Base-by-base conservation (phyloP, 2,329 filamentous ascomycete genomes). In the Coniochaeta sp. region DNA sequence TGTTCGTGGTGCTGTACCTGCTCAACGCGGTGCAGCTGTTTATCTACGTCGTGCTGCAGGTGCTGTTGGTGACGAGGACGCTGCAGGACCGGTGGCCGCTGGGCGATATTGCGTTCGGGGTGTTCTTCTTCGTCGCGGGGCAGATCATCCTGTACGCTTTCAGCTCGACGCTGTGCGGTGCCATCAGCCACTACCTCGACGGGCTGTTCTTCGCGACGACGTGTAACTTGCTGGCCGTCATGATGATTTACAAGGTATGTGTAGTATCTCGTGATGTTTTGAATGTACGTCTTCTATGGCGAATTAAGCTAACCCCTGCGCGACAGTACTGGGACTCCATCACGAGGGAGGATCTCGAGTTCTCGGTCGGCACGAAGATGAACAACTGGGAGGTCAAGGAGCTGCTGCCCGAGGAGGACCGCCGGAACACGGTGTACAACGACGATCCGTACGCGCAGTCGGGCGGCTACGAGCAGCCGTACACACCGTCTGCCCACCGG, bases 301-400 rank as follows among this genome's bases (percentile, higher is more conserved):
- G 34, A 36, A 14, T 42, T n/a, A n/a, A n/a, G 38, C 55, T 42
- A 44, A 57, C 55, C 30, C 17, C 2, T 3, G 4, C 26, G 14
- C 8, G 61, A 59, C 67, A 95, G 92, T 99, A 96, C 80, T 99
- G 95, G 95, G 95, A 99, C 72, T 97, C 93, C 17, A 99, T 99
- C 74, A 99, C 95, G 24, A 92, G 90, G 71, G 95, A 99, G 77
- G 95, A 99, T 73, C 88, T 99, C 65, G 95, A 99, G 73, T 99
- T 99, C 76, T 96, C 92, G 2, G 95, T 99, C 57, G 93, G 93
- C 65, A 91, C 91, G 61, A 91, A 93, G 73, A 89, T 91, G 76
- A 96, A 96, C 78, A 97, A 95, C 74, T 99, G 95, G 95, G 95
- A 99, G 72, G 89, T 98, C 71, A 98, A 98, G 79, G 93, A 98